Conservation (phyloP, 768 basidiomycete species). For the Naganishia onofrii region DNA sequence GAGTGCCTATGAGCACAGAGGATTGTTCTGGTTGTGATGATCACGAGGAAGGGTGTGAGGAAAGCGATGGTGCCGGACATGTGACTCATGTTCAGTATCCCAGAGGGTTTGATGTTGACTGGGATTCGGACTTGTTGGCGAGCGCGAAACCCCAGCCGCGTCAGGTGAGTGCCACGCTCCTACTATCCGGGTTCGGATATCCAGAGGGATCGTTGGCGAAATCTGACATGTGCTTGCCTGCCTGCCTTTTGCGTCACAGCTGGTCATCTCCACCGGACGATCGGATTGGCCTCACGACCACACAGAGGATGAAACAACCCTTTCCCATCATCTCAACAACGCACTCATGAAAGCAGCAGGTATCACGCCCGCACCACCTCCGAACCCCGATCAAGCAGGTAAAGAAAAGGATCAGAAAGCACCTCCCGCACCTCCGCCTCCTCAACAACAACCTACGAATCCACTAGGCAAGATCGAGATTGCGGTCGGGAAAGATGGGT, state of each 20-base stretch:
- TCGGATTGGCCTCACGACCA: slow-evolving; percentile 83
- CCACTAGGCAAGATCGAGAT: slow-evolving; percentile 23
- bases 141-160: slow-evolving; percentile 78
- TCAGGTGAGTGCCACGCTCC: slow-evolving; percentile 60
- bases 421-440: slow-evolving; percentile 25
- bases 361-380: slow-evolving; percentile 30
- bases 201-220: background rate
- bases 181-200: background rate
- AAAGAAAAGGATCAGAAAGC: slow-evolving; percentile 25
- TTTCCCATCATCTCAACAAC: slow-evolving; percentile 61
- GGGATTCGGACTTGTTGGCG: slow-evolving; percentile 77
- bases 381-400: slow-evolving; percentile 8
- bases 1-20: slow-evolving; percentile 65
- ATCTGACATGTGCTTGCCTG: background rate
- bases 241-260: slow-evolving; percentile 56
- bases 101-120: slow-evolving; percentile 70
- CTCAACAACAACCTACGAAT: slow-evolving; percentile 25
- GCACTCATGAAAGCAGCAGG: slow-evolving; percentile 16
- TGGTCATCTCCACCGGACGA: slow-evolving; percentile 85
- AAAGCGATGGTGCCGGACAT: slow-evolving; percentile 48
- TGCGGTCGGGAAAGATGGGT: slow-evolving; percentile 15
- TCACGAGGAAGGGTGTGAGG: slow-evolving; percentile 66
- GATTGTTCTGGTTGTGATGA: slow-evolving; percentile 69
- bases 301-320: slow-evolving; percentile 65
- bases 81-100: slow-evolving; percentile 69